Evolutionary conservation across 169 alveolate species (phyloP), one percentile per base, ranked within the genome.

Genomic region (Plasmodium berghei): DNA sequence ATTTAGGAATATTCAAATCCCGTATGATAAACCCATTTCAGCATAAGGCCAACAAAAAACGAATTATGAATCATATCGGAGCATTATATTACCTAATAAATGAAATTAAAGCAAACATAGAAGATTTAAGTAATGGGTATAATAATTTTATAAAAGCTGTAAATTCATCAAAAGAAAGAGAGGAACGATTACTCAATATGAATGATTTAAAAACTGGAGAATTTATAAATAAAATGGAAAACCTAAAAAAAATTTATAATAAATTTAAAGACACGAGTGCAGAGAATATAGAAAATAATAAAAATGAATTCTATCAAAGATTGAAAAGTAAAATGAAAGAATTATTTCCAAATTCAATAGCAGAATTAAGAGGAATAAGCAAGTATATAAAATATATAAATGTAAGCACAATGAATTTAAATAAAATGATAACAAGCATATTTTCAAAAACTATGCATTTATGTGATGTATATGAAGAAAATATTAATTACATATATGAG

Each of bases 21-120:
- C 75, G 83, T 4, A 77, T 66, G 12, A 34, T 80, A 71, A 80
- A 80, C 52, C 89, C 89, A 3, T 80, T 80, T 70, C 83, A 80
- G 0, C 55, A 80, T 46, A 5, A 80, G 9, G 12, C 34, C 26
- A 71, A 80, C n/a, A 80, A 80, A 46, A 56, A 28, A 20, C 22
- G 63, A 10, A 80, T 80, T 10, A 80, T 64, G 80, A 64, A 80
- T 5, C 59, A 80, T 46, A 77, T 80, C 42, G 28, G 48, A 1
- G 40, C 80, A 22, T 40, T 80, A 3, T 40, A 59, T 6, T 26
- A 28, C 9, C 28, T 66, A 9, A 54, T 28, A 59, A 80, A 52
- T 16, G 89, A 80, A 14, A 24, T 80, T 9, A 80, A 59, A 42
- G 52, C 16, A 45, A 80, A 80, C 22, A 24, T 80, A 28, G 89